phyloP scores from a whole-genome alignment of 2,329 filamentous ascomycete genomes.

The Paraconiothyrium brasiliense region DNA sequence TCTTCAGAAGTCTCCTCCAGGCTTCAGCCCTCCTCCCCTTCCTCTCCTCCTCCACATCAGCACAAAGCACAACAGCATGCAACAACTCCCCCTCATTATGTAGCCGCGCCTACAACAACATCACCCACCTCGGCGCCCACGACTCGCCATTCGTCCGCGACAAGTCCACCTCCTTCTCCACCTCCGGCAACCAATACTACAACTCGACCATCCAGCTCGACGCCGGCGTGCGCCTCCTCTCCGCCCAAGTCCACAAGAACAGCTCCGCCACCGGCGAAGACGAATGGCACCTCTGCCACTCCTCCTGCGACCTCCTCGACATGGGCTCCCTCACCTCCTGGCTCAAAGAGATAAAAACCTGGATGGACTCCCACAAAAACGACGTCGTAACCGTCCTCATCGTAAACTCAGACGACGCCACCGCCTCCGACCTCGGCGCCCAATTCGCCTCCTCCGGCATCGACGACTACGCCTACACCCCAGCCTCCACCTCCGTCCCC shows the following conservation, averaged over 20 bases:
- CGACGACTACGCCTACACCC: constrained; percentile 64
- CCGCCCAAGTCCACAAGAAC: constrained; percentile 75
- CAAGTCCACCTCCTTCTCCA: constrained; percentile 66
- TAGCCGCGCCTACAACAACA: constrained; percentile 73
- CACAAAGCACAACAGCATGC: constrained; percentile 63
- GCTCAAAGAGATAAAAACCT: constrained; percentile 70
- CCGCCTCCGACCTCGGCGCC: constrained; percentile 63
- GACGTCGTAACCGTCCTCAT: constrained; percentile 80
- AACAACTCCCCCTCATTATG: constrained; percentile 84
- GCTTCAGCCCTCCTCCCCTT: constrained; percentile 39
- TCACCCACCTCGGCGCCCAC: constrained; percentile 82
- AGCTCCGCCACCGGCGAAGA: constrained; percentile 43
- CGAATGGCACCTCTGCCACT: constrained; percentile 75
- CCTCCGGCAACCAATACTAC: constrained; percentile 77
- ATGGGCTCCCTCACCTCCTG: constrained; percentile 72
- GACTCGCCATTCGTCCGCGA: constrained; percentile 77
- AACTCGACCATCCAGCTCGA: constrained; percentile 76
- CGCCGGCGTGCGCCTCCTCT: constrained; percentile 75
- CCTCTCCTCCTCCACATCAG: constrained; percentile 38
- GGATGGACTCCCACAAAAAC: constrained; percentile 75
- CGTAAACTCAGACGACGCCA: constrained; percentile 72
- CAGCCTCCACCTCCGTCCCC: constrained; percentile 55
- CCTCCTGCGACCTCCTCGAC: constrained; percentile 72
- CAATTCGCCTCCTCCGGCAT: constrained; percentile 63
- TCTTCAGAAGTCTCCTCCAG: constrained; percentile 37